These are phyloP conservation scores for Xylaria sp. DNA, from an alignment of 2,329 filamentous ascomycete genomes.

Conservation along the genomic window DNA sequence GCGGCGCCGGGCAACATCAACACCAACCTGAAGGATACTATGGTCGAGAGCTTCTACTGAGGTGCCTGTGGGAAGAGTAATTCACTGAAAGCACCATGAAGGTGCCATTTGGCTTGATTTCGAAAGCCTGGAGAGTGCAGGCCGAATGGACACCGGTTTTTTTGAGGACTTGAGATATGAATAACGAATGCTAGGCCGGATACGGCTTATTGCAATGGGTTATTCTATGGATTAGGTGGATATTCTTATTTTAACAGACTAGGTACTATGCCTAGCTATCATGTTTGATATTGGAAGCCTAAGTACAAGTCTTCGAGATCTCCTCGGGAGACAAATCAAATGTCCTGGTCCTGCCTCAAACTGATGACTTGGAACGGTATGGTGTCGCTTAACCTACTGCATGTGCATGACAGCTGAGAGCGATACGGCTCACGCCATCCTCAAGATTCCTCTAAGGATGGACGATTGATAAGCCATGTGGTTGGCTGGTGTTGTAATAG, in stretches of 20 bases:
- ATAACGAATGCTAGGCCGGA: slow-evolving; percentile 4
- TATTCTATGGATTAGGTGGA: slow-evolving; percentile 5
- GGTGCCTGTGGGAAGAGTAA: neutral
- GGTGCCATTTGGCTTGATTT: slow-evolving; percentile 9
- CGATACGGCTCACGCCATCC: too few species aligned
- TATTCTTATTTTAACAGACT: slow-evolving; percentile 2
- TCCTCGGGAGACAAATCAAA: slow-evolving; percentile 15
- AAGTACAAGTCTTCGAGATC: slow-evolving; percentile 3
- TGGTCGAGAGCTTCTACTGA: slow-evolving; percentile 98
- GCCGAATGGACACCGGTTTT: slow-evolving; percentile 3
- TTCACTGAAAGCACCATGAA: slow-evolving; percentile 1
- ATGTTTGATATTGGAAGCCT: slow-evolving; percentile 9
- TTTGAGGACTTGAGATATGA: slow-evolving; percentile 9
- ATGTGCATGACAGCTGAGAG: neutral
- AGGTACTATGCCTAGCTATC: slow-evolving; percentile 4
- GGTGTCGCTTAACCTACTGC: neutral
- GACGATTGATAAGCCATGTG: neutral
- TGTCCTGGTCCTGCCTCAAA: slow-evolving; percentile 1
- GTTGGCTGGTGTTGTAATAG: neutral
- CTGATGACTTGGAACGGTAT: neutral
- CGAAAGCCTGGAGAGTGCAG: neutral
- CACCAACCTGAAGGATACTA: slow-evolving; percentile 91
- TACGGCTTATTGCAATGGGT: slow-evolving; percentile 6
- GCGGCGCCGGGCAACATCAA: slow-evolving; percentile 81
- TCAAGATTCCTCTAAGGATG: neutral